Base-by-base conservation (phyloP, 306 rosid species). In the Trifolium repens region DNA sequence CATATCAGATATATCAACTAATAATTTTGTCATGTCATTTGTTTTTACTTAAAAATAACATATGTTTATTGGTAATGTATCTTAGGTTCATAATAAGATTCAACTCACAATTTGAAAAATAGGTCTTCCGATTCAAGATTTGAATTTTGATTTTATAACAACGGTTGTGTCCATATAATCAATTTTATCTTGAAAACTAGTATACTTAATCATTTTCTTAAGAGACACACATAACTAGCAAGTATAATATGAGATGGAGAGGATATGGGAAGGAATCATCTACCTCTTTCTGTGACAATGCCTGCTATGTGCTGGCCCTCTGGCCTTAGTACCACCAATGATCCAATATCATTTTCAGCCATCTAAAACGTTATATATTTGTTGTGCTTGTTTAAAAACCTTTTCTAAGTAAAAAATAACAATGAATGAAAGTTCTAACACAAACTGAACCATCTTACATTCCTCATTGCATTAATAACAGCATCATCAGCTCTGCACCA, bases 221-320 rank as follows among this genome's bases (percentile, higher is more conserved):
- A 52, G 10, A 7, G 24, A 7, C 24, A 7, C 16, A 15, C 2
- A 15, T 49, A 14, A 14, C 8, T 49, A 7, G 26, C 57, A n/a
- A n/a, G n/a, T n/a, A 52, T 52, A 52, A 52, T 16, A 4, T 52
- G 58, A 52, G 58, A 52, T 17, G 2, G 9, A 4, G 60, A 9
- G 14, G 22, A 14, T 55, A 55, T 22, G 4, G 34, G 61, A 32
- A 61, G n/a, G 52, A 35, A 14, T 27, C 61, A 54, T 5, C 43
- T 80, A 94, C 99, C 97, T 90, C 97, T 83, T 85, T 92, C 99
- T 50, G 97, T 94, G 75, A 92, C 83, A 72, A 94, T 89, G 79
- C 97, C 99, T 55, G 96, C 97, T 74, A 90, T 78, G 35, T 81
- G 49, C n/a, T 73, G 71, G 11, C 86, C 82, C 73, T 87, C 93